Evolutionary conservation across 2,329 filamentous ascomycete genomes (phyloP), one percentile per base, ranked within the genome.

Genomic region (Mycosphaerelloides madeirae): DNA sequence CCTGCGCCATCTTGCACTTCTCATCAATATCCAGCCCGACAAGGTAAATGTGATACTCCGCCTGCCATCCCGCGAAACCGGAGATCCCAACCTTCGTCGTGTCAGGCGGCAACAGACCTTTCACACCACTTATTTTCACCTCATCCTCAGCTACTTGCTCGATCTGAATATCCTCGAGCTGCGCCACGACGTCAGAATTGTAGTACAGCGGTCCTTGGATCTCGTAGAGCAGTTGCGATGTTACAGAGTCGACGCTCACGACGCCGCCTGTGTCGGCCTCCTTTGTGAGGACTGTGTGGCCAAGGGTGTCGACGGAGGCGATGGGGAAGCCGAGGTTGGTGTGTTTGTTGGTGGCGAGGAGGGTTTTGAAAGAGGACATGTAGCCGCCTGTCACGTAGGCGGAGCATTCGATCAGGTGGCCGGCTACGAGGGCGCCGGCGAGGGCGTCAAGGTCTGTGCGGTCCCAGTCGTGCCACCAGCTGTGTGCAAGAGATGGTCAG

Each of bases 161-260:
- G 45, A 81, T 74, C 41, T 68, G 66, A 35, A 77, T 62, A 18
- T 69, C 62, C 37, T 70, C 63, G 13, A 79, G 59, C 13, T 73
- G 54, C 0, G 76, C 75, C 0, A 70, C 75, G 20, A 78, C 75
- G 50, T 79, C 76, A 1, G 69, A 72, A 58, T 78, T 77, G 62
- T 70, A 74, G 54, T 79, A 79, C 62, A 68, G 70, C 1, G 69
- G 71, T 3, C 74, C 74, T 49, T 76, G 73, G n/a, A 76, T 69
- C 57, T 76, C 73, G 53, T 76, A 77, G 1, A 78, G 51, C 2
- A 77, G 59, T 45, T 78, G 75, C 2, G 68, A 71, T 0, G 68
- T 70, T 35, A 72, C 70, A 1, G 74, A 77, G 42, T 75, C 69
- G 11, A 72, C 67, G 0, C 65, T 64, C 7, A 66, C 59, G 28